Base-by-base conservation (phyloP, 2,329 filamentous ascomycete species). In the Scolecobasidium constrictum region DNA sequence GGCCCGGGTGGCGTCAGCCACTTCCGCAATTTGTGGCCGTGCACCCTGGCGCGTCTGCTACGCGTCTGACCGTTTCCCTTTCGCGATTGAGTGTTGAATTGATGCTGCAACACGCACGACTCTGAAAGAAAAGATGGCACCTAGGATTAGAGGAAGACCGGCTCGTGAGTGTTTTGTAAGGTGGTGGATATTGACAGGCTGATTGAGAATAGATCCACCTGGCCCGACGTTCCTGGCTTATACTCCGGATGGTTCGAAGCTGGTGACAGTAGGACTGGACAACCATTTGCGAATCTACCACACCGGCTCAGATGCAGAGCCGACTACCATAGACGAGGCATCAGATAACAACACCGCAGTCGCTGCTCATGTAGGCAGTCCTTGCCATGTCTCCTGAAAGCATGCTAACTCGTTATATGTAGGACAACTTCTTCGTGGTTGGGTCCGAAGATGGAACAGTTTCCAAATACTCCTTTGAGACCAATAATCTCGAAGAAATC, bases 381-480 rank as follows among this genome's bases (percentile, higher is more conserved):
- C 17, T 15, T 16, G 15, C 21, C 4, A 3, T 19, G 6, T 40
- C 16, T 38, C 11, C 49, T 35, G 48, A 54, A 31, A 6, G 13
- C 5, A 16, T n/a, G 46, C 54, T 59, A 46, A 60, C 39, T 31
- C 33, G 21, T 33, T 23, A 19, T 22, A 11, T 19, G 13, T 49
- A 80, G 76, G 77, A 90, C 56, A 77, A 83, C 47, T 87, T 84
- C 61, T 94, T 95, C 58, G 77, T 96, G 35, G 79, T 86, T 48
- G 92, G 87, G 20, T 85, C 86, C 16, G 90, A 98, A 61, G 88
- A 96, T 64, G 92, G 93, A 56, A 92, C 83, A n/a, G 86, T 98
- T 54, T 94, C 83, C 68, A 78, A 87, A 53, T 98, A 93, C 67
- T 84, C 83, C n/a, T 72, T 95, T 39, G 71, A 76, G 44, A 77